Base-by-base conservation (phyloP, 169 alveolate genomes). In the Plasmodium relictum region DNA sequence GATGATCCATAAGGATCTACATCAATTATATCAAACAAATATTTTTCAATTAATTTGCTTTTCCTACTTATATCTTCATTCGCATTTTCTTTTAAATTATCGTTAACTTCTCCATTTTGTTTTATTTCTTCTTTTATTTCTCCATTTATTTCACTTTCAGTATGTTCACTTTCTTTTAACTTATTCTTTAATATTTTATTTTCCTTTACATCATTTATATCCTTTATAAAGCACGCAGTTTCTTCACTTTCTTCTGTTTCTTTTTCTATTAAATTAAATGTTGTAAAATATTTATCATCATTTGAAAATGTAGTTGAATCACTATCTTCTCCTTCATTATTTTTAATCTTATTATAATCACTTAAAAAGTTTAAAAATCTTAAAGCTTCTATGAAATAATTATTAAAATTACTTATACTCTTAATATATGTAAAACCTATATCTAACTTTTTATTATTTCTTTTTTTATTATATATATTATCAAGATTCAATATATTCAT, bases 1-100 rank as follows among this genome's bases (percentile, higher is more conserved):
- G 98, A 98, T 2, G 99, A 96, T 8, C 99, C 98, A 88, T 98
- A 98, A 5, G 99, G 99, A 83, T 98, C 99, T 73, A 98, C 87
- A 88, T 98, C 99, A 41, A 98, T 91, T 42, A 92, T 93, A 88
- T 94, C 96, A 70, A 92, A 83, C 39, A 94, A 74, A 62, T 86
- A 86, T 63, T 39, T 86, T 86, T 86, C 92, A 6, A 48, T 41
- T 16, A 68, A 20, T 68, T 80, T 66, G 31, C 58, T 68, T 24
- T 26, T 80, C 52, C 68, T 69, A n/a, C 65, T 68, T 54, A 66
- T 9, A 39, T 80, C 72, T 16, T 80, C 76, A 16, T 31, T 52
- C 18, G 10, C n/a, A 7, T n/a, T 54, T 72, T 42, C 69, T 5
- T 59, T 24, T 14, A 26, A 0, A 26, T 24, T 48, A 2, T 41